Base-by-base conservation (phyloP, 1,284 basidiomycete species). In the Boletellus deceptivus region DNA sequence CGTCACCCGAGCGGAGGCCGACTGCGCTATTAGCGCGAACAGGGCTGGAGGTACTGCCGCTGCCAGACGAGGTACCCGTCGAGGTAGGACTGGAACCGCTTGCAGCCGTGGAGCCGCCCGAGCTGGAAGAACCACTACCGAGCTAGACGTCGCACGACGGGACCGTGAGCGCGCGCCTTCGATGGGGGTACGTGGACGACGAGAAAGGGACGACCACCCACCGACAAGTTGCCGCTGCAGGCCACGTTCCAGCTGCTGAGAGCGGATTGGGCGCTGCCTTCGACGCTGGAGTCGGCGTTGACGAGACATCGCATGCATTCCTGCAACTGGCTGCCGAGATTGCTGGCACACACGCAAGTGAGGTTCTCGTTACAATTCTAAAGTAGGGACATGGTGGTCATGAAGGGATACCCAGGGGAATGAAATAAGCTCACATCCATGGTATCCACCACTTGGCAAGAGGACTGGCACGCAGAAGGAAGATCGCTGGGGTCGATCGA, bases 291-390 rank as follows among this genome's bases (percentile, higher is more conserved):
- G 0, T 53, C 49, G 1, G 17, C 3, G 20, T 10, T 11, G 40
- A 46, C 50, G 13, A 67, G 5, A 45, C 62, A 64, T 29, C 3
- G 46, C 61, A 65, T 50, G 45, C 65, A 64, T 18, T 53, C 29
- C 18, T 54, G 22, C n/a, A 64, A 35, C 9, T 55, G 7, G 13
- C 22, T 52, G 27, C 54, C 55, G 18, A 62, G 10, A n/a, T 48
- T 18, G 27, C 8, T 29, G 18, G 38, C 17, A 17, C 62, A 64
- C 1, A 58, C 1, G 47, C 59, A 64, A 14, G 5, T 46, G 11
- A 46, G 6, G 24, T 11, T 35, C 2, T 4, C 6, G 2, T 2
- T 27, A 18, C 63, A 65, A 38, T 39, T 37, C 56, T 67, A 8
- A 18, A 18, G 17, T 25, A n/a, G 5, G 22, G 10, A 20, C 4